Base-by-base conservation (phyloP, 1,284 basidiomycete genomes). In the Stereum hirsutum region DNA sequence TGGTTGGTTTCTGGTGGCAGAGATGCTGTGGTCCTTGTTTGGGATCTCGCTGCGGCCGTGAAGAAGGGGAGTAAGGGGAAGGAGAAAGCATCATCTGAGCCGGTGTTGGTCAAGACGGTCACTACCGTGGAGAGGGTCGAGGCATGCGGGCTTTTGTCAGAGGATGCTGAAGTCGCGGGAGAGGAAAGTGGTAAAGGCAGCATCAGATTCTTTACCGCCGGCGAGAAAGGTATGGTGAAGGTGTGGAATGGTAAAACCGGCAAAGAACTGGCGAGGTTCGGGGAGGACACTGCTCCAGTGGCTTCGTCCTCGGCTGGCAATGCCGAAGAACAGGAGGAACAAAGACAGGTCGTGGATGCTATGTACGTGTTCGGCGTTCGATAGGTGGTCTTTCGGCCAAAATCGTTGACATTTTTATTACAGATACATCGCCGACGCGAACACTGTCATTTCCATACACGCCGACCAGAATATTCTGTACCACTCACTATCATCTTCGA, bases 381-480 rank as follows among this genome's bases (percentile, higher is more conserved):
- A 50, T 28, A 49, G 28, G n/a, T n/a, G n/a, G n/a, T 33, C 38
- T 42, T 41, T 42, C 23, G 23, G 33, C 35, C 33, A 20, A 41
- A 15, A 44, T 49, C 46, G 49, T 52, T 59, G 36, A 60, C 50
- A 39, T 49, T 21, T 39, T 49, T 35, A 35, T 43, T 15, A 30
- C 53, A 93, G 90, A 44, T 86, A 89, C 60, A 64, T 86, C 37
- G 72, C 79, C 1, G 59, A 73, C 1, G 68, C 65, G 10, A 77
- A 79, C 3, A 74, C 75, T 2, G 63, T 96, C n/a, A 71, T 94
- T 17, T 89, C 91, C n/a, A 71, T 95, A 6, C 93, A 97, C 58
- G 92, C 90, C 23, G 95, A 99, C 61, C 95, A 98, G 66, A 98
- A 97, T 54, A 89, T 99, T 52, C 75, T 94, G 38, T 90, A 92